These are phyloP conservation scores for Chrysanthemum makinoi DNA, from an alignment of 129 eudicot species.

Conservation along the genomic window DNA sequence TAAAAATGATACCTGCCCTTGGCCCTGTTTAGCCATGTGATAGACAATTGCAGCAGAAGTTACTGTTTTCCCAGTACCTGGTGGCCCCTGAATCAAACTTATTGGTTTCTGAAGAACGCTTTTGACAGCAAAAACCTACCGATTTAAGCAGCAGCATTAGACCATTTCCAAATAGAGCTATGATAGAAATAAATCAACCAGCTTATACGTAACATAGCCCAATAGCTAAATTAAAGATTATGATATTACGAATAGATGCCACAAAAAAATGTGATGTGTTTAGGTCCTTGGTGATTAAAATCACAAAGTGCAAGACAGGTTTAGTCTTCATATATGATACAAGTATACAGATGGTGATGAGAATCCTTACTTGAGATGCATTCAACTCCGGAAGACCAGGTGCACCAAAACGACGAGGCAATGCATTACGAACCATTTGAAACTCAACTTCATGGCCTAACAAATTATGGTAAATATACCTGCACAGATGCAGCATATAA, in stretches of 20 bases:
- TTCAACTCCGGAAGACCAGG: slow-evolving; percentile 98
- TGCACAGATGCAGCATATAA: slow-evolving; percentile 27
- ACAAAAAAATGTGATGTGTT: no score
- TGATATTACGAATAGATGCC: no score
- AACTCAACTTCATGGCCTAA: slow-evolving; percentile 96
- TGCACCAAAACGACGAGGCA: slow-evolving; percentile 96
- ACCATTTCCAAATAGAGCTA: no score
- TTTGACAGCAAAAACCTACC: slow-evolving; percentile 90
- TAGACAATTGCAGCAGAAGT: slow-evolving; percentile 97
- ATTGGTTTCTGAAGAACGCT: slow-evolving; percentile 96
- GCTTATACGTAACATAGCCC: no score
- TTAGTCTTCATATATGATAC: no score
- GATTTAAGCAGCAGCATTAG: neutral
- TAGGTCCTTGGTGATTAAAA: no score
- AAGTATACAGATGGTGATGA: neutral
- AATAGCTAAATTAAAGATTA: no score
- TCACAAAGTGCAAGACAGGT: no score
- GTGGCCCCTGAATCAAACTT: slow-evolving; percentile 95
- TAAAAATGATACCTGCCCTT: slow-evolving; percentile 69
- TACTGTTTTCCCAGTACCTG: slow-evolving; percentile 96
- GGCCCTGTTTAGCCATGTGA: slow-evolving; percentile 98
- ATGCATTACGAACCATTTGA: slow-evolving; percentile 92
- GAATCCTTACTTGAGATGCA: slow-evolving; percentile 80
- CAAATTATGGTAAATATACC: slow-evolving; percentile 91
- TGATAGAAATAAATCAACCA: no score